Conservation (phyloP, 805 yeast genomes). For the Schwanniomyces sp. region DNA sequence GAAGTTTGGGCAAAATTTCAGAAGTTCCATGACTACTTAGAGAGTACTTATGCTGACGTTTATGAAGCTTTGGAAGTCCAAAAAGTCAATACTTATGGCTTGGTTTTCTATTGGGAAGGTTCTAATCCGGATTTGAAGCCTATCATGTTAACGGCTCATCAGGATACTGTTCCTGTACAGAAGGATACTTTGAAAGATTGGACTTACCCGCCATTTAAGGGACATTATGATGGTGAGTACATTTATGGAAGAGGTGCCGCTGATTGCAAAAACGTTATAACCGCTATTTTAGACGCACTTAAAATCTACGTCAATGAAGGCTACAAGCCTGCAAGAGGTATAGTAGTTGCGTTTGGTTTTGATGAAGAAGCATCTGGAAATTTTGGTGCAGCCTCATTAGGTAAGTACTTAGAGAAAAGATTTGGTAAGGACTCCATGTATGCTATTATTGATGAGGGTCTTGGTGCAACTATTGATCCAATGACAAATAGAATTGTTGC, state of each 20-base stretch:
- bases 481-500: conserved; percentile 57
- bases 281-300: conserved; percentile 66
- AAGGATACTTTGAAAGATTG: conserved; percentile 54
- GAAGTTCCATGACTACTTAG: conserved; percentile 53
- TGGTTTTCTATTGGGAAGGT: conserved; percentile 67
- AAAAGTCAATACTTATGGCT: conserved; percentile 59
- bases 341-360: conserved; percentile 68
- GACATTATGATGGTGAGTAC: conserved; percentile 59
- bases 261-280: conserved; percentile 72
- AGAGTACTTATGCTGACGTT: conserved; percentile 55
- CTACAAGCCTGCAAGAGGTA: conserved; percentile 60
- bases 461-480: conserved; percentile 33
- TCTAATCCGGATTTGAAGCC: conserved; percentile 60
- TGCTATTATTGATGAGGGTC: conserved; percentile 69
- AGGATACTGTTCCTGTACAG: conserved; percentile 80
- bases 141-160: conserved; percentile 69
- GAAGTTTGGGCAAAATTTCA: conserved; percentile 43
- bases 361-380: conserved; percentile 76
- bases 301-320: conserved; percentile 53
- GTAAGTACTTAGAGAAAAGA: conserved; percentile 44
- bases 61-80: conserved; percentile 49
- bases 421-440: conserved; percentile 63
- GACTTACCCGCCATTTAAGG: conserved; percentile 63
- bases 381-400: conserved; percentile 57
- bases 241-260: conserved; percentile 78